Base-by-base conservation (phyloP, 805 yeast genomes). In the Candida oleophila region DNA sequence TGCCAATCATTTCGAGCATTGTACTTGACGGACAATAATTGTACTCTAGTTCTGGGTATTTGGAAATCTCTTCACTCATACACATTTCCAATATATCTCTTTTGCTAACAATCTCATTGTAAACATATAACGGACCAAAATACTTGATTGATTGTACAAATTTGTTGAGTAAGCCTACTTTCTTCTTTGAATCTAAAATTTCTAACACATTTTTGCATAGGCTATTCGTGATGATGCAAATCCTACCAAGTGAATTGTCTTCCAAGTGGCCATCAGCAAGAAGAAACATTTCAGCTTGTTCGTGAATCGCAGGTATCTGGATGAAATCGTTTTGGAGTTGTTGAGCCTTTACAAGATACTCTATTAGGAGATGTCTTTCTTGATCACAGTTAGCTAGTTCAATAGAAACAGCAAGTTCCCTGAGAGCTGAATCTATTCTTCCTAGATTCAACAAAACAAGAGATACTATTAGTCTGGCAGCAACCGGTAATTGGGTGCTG, bases 401-500 rank as follows among this genome's bases (percentile, higher is more conserved):
- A 12, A 62, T 55, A 2, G 61, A 54, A 8, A 64, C 22, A 1
- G 67, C 56, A 14, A 61, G 42, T 41, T 62, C 61, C 20, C 70
- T 44, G 12, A 62, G 45, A 1, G 57, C 66, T 5, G 57, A 55
- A 15, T 50, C 54, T 15, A 49, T 33, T 16, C 69, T 44, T 1
- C 70, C 69, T 12, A 64, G 38, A 7, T 49, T 43, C 41, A 61
- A 55, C 33, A 64, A 45, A 2, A 59, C 48, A 11, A 57, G 45
- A 3, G 62, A 53, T 7, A 60, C 19, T 4, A 56, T 40, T 8
- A 59, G 45, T 19, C 62, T 46, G 21, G 49, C 49, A 9, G 47
- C 16, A 15, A 56, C 46, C 3, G 52, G 38, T 9, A 48, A 20
- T n/a, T 21, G 41, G 19, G n/a, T 41, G n/a, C 22, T 45, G 34